Evolutionary conservation across 164 flowering plant genomes (phyloP), one percentile per base, ranked within the genome.

Genomic region (Vitis labrusca): DNA sequence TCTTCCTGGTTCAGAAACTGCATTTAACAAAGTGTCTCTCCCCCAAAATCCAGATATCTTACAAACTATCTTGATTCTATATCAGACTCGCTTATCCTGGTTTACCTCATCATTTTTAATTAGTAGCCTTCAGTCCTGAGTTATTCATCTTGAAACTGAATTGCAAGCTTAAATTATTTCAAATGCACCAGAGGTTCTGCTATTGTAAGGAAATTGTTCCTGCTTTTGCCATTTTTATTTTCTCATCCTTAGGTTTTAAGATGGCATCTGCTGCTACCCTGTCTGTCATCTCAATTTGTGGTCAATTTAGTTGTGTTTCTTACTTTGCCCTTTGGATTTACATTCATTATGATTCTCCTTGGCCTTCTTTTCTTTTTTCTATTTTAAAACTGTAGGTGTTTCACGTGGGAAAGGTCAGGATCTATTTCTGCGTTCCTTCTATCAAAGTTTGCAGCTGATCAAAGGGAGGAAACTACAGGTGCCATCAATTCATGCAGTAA

Each of bases 351-450:
- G 6, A 37, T 53, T 53, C n/a, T 23, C 52, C n/a, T 64, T 53
- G 9, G 29, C 10, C 10, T 54, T 11, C n/a, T 17, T 65, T 32
- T 67, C 16, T 50, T 8, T 17, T 10, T 67, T 57, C 68, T 44
- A 19, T 47, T 47, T 9, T 51, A 64, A 64, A 63, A 65, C 3
- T 83, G 76, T 83, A 93, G 99, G 99, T 86, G 99, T 95, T 78
- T 93, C 99, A 58, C 99, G 98, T 51, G 99, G 99, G 59, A 95
- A 95, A 72, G 98, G 99, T 47, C 99, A 95, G 71, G 95, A 95
- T 80, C 77, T 95, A 59, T 95, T 95, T 83, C 87, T 95, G 3
- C 93, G 81, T 56, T 66, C 95, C 48, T 95, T 95, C 71, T 54
- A 86, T 81, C 90, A 91, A 77, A 85, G 95, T 68, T 57, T 95